Evolutionary conservation across 2,329 filamentous ascomycete genomes (phyloP).

Genomic region (Penicillium sp.): DNA sequence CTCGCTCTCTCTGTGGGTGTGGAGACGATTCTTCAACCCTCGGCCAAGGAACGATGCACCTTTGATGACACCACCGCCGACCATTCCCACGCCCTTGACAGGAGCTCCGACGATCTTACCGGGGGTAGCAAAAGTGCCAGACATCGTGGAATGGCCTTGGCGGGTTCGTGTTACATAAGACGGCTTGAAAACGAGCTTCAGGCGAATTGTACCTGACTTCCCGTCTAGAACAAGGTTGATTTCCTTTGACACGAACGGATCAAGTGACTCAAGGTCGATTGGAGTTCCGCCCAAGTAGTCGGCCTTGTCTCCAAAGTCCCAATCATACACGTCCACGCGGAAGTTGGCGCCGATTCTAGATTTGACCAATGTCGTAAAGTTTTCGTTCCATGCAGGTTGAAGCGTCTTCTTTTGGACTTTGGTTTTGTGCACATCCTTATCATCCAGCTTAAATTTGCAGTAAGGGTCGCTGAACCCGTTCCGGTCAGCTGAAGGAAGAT

Average conservation of each 20-base stretch:
- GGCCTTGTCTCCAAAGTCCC: constrained; percentile 93
- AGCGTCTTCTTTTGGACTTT: constrained; percentile 96
- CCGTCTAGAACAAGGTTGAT: constrained; percentile 74
- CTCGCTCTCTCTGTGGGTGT: constrained; percentile 45
- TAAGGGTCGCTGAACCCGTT: constrained; percentile 98
- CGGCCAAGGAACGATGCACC: constrained; percentile 88
- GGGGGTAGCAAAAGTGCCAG: constrained; percentile 80
- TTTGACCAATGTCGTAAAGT: constrained; percentile 77
- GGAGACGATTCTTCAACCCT: constrained; percentile 62
- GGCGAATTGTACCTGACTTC: constrained; percentile 76
- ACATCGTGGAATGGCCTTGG: constrained; percentile 89
- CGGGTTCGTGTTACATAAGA: constrained; percentile 82
- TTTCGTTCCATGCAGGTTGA: constrained; percentile 92
- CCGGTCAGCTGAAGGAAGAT: constrained; percentile 88
- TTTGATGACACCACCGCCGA: constrained; percentile 79
- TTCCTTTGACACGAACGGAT: constrained; percentile 80
- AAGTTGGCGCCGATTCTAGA: constrained; percentile 84
- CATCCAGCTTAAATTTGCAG: constrained; percentile 89
- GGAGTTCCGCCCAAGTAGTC: constrained; percentile 77
- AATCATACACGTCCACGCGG: constrained; percentile 80
- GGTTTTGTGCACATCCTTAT: constrained; percentile 87
- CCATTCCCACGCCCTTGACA: constrained; percentile 83
- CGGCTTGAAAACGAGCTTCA: constrained; percentile 88
- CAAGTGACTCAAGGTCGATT: constrained; percentile 73
- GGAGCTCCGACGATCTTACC: constrained; percentile 90